phyloP scores from a whole-genome alignment of 2,329 filamentous ascomycete species.

The Venturia aucupariae region DNA sequence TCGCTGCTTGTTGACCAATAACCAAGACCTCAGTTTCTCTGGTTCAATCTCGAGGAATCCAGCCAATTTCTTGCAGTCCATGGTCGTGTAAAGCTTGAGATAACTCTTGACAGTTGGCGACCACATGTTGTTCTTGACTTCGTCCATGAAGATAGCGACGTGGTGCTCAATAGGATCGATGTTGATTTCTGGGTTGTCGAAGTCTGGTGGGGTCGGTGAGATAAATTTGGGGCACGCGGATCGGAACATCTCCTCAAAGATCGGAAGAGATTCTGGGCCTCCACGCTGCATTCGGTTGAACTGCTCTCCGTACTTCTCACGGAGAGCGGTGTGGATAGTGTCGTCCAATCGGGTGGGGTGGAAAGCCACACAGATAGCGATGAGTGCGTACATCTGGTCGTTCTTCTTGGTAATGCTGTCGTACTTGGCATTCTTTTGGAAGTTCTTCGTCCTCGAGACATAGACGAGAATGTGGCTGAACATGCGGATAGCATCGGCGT shows the following conservation, averaged over 20 bases:
- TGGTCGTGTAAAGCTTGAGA: constrained; percentile 97
- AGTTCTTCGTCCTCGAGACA: constrained; percentile 98
- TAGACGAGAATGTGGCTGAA: constrained; percentile 99
- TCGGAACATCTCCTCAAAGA: constrained; percentile 98
- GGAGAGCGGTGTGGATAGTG: constrained; percentile 94
- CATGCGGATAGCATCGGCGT: constrained; percentile 98
- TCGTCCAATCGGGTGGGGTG: constrained; percentile 95
- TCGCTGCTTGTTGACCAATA: constrained; percentile 97
- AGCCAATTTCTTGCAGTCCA: constrained; percentile 97
- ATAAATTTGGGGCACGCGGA: constrained; percentile 99
- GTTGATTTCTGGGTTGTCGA: constrained; percentile 93
- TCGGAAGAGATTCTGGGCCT: constrained; percentile 85
- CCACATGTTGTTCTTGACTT: constrained; percentile 99
- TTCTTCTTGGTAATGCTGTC: constrained; percentile 99
- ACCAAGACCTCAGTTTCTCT: constrained; percentile 89
- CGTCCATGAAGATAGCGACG: constrained; percentile 96
- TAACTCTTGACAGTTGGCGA: constrained; percentile 97
- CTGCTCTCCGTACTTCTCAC: constrained; percentile 99
- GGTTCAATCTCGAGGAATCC: constrained; percentile 94
- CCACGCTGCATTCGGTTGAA: constrained; percentile 93
- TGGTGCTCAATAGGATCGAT: constrained; percentile 97
- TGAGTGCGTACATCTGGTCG: constrained; percentile 98
- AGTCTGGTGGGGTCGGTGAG: constrained; percentile 91
- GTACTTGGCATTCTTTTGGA: constrained; percentile 98
- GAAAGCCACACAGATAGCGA: constrained; percentile 97